A percentile compares a stretch with the other conserved stretches of the same genome.
Conservation (phyloP, 345 rosid genomes). For the Ceriops tagal region DNA sequence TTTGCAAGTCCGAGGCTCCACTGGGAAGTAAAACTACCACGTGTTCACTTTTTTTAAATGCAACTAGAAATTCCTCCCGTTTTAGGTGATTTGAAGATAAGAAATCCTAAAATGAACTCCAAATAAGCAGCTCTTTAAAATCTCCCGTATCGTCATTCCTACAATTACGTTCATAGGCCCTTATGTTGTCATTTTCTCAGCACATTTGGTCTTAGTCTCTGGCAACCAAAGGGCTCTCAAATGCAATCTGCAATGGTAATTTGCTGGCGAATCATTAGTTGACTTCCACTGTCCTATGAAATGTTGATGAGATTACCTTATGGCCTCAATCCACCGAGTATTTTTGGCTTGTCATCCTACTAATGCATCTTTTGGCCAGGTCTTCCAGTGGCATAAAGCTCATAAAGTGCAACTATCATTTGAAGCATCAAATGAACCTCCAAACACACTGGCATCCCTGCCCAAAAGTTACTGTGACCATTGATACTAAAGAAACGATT, state of each 20-base stretch:
- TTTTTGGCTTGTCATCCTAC: not conserved
- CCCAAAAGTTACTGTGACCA: not conserved
- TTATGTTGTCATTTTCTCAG: no score
- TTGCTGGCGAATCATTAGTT: no score
- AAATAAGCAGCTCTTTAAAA: no score
- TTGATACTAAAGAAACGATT: no score
- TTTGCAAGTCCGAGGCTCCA: not conserved
- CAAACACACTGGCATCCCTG: not conserved
- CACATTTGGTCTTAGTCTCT: no score
- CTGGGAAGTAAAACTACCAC: not conserved
- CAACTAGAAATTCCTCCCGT: not conserved
- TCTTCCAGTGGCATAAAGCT: not conserved
- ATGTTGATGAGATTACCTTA: not conserved
- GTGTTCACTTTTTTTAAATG: not conserved
- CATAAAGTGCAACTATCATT: not conserved
- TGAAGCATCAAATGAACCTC: not conserved
- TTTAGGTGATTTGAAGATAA: not conserved
- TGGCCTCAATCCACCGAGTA: not conserved
- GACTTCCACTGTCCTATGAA: not conserved
- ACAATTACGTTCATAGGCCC: no score
- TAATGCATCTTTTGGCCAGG: not conserved
- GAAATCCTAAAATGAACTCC: not conserved
- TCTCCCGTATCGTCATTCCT: no score
- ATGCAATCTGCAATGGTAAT: not conserved
- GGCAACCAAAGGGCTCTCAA: not conserved